Base-by-base conservation (phyloP, 2,329 filamentous ascomycete species). In the Neofusicoccum cordaticola region DNA sequence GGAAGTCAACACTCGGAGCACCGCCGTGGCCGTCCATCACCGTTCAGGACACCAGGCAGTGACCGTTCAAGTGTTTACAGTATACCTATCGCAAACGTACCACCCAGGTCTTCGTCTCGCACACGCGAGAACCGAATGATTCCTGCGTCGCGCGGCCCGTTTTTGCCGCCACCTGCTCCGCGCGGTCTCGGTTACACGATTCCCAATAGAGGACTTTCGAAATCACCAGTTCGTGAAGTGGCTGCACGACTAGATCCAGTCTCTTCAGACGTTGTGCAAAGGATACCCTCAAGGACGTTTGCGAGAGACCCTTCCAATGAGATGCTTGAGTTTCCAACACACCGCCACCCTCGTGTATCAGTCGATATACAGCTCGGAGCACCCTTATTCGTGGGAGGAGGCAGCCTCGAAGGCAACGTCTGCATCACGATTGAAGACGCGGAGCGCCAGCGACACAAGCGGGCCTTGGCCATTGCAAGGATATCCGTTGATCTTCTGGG, bases 371-470 rank as follows among this genome's bases (percentile, higher is more conserved):
- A 82, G 57, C 73, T 83, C 27, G 80, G 79, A 35, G 81, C 82
- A 17, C 78, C 83, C 4, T 71, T 85, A 8, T 85, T 84, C 65
- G 82, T 85, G n/a, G 84, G 84, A 17, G 83, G 83, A 34, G 82
- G 83, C 8, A 84, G 80, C 11, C 77, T 85, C 13, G 83, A 85
- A 73, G 84, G 84, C 19, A 77, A 78, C 63, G 75, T 83, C 12
- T 78, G 79, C 60, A 73, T 85, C 56, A 77, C 74, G 6, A 74
- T 85, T 41, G 81, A 84, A 62, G 80, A 82, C 67, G 77, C 78
- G 53, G 78, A 82, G 63, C 74, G 78, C 64, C 71, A 77, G 66
- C 74, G 79, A 65, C 77, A 80, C 65, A 78, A 78, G 67, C 74
- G 76, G 63, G 76, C 76, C 42, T 69, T 86, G 31, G 79, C 79